Conservation (phyloP, 495 filamentous ascomycete species). For the Penicillium odoratum region DNA sequence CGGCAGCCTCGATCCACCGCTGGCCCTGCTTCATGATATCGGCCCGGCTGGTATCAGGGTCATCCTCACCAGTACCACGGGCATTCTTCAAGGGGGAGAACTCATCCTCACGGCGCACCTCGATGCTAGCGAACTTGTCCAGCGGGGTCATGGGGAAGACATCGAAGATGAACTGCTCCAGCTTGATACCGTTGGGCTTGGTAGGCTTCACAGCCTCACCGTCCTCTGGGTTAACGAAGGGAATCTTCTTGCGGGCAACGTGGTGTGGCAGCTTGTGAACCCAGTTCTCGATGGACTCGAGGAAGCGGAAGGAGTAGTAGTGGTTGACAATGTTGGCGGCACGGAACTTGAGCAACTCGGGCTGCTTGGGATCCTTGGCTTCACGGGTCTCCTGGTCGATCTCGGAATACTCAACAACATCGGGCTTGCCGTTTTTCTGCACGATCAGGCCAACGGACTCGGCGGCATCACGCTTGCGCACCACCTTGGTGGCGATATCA, state of each 20-base stretch:
- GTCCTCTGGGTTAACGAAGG: slow-evolving; percentile 70
- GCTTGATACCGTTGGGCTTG: slow-evolving; percentile 96
- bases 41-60: slow-evolving; percentile 83
- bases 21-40: slow-evolving; percentile 89
- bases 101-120: slow-evolving; percentile 95
- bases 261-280: slow-evolving; percentile 87
- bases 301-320: slow-evolving; percentile 95
- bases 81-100: slow-evolving; percentile 99
- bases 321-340: slow-evolving; percentile 99
- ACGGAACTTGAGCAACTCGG: slow-evolving; percentile 85
- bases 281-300: slow-evolving; percentile 86
- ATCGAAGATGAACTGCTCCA: slow-evolving; percentile 99
- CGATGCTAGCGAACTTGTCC: slow-evolving; percentile 88
- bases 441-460: slow-evolving; percentile 96
- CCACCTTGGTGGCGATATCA: slow-evolving; percentile 97
- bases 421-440: slow-evolving; percentile 91
- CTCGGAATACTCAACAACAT: slow-evolving; percentile 98
- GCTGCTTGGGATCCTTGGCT: slow-evolving; percentile 82
- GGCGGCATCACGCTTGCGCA: slow-evolving; percentile 95
- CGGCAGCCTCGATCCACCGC: slow-evolving; percentile 78
- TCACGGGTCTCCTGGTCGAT: slow-evolving; percentile 86
- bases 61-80: slow-evolving; percentile 84
- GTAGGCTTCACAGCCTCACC: slow-evolving; percentile 82
- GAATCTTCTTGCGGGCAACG: slow-evolving; percentile 98
- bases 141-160: slow-evolving; percentile 89